Conservation (phyloP, 192 early-diverging fungal genomes). For the Linnemannia schmuckeri region DNA sequence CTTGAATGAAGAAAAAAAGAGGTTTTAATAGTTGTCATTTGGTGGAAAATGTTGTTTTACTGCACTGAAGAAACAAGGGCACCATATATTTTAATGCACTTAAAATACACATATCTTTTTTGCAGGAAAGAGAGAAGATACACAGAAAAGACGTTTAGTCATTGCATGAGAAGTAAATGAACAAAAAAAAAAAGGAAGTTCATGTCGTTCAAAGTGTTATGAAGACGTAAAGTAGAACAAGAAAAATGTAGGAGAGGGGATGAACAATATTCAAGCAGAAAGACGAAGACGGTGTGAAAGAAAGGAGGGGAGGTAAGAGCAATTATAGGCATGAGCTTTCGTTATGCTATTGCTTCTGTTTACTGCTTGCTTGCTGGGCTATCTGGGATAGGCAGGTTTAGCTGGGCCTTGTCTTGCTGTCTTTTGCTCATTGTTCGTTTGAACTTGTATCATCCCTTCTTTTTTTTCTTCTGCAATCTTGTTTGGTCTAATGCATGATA, state of each 20-base stretch:
- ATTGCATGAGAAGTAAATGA: constrained; percentile 5
- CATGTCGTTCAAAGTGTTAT: neutral
- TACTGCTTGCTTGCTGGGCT: neutral
- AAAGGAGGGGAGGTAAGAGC: neutral
- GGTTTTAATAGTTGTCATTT: no score
- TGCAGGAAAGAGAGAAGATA: neutral
- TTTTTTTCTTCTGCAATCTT: neutral
- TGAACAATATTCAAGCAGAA: no score
- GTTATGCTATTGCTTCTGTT: neutral
- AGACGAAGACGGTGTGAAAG: neutral
- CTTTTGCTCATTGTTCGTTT: neutral
- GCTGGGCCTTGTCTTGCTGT: neutral
- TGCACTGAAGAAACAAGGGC: no score
- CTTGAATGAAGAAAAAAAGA: no score
- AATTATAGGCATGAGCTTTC: neutral
- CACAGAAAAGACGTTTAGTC: neutral
- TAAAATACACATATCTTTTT: neutral
- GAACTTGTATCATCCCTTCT: neutral
- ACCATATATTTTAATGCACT: neutral
- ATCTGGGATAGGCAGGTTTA: neutral
- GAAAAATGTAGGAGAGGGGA: neutral
- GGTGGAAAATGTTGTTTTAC: no score
- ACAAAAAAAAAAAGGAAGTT: neutral
- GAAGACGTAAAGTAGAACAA: neutral
- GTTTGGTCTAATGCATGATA: neutral